Conservation (phyloP, 345 rosid genomes). For the Diplotaxis tenuifolia region DNA sequence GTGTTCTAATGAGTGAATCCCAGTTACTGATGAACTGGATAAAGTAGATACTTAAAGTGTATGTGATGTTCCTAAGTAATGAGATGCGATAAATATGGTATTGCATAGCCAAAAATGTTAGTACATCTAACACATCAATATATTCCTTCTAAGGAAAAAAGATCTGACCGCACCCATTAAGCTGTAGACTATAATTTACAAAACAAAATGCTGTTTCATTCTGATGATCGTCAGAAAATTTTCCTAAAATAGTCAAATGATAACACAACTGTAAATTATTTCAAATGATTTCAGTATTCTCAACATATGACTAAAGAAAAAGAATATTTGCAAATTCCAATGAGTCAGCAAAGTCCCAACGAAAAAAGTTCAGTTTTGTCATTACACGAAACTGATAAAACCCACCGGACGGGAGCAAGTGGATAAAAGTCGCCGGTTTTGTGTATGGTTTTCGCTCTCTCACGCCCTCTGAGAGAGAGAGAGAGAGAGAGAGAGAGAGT, state of each 20-base stretch:
- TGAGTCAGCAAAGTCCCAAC: slow-evolving; percentile 12
- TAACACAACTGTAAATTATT: neutral
- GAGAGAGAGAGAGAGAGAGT: slow-evolving; percentile 22
- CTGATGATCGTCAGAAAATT: neutral
- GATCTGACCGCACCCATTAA: neutral
- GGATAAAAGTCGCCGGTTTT: slow-evolving; percentile 8
- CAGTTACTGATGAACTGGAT: neutral
- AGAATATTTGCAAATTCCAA: neutral
- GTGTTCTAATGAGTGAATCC: slow-evolving; percentile 7
- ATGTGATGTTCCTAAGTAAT: neutral
- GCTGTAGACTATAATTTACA: neutral
- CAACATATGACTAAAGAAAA: neutral
- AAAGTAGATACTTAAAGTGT: neutral
- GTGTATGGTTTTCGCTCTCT: neutral
- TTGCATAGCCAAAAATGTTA: neutral
- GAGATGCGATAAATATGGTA: neutral
- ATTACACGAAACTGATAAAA: slow-evolving; percentile 3
- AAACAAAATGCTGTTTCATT: neutral
- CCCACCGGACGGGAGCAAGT: neutral
- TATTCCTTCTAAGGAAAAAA: neutral
- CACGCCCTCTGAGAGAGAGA: neutral
- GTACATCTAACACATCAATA: neutral
- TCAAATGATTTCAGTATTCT: neutral
- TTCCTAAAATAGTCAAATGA: neutral
- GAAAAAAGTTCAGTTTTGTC: slow-evolving; percentile 32